A percentile compares a stretch with the other conserved stretches of the same genome.
Conservation (phyloP, 1,284 basidiomycete species). For the Rhodotorula glutinis region DNA sequence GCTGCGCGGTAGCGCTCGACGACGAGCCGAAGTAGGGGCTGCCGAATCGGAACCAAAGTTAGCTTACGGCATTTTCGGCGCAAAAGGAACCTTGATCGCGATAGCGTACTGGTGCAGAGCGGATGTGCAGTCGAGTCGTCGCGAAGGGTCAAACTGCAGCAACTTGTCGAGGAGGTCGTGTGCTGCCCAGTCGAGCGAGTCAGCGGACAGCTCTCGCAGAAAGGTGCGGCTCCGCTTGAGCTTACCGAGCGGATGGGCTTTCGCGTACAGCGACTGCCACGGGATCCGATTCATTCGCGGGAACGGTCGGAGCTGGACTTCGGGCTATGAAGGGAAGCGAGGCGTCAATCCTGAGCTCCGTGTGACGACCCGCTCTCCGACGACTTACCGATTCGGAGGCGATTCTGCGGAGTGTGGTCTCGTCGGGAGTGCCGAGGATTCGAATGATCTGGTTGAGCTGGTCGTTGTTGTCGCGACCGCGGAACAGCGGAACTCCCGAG, state of each 20-base stretch:
- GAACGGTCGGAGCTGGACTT: conserved; percentile 81
- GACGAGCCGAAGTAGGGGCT: conserved; percentile 11
- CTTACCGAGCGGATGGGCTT: conserved; percentile 81
- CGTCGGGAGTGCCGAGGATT: conserved; percentile 92
- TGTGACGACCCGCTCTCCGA: not conserved
- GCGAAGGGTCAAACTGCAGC: conserved; percentile 92
- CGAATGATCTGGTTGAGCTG: conserved; percentile 97
- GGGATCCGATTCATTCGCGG: conserved; percentile 89
- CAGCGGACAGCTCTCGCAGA: no score
- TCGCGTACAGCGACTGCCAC: conserved; percentile 82
- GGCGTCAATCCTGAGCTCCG: no score
- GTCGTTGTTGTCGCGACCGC: conserved; percentile 96
- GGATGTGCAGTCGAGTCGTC: conserved; percentile 86
- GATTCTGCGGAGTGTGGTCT: conserved; percentile 83
- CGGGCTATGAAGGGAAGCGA: conserved; percentile 60
- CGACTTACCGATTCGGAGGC: conserved; percentile 78
- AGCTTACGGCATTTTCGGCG: not conserved
- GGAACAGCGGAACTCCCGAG: conserved; percentile 91
- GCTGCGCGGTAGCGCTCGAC: conserved; percentile 2
- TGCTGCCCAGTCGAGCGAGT: not conserved
- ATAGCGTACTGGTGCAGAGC: conserved; percentile 70
- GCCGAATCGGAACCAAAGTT: not conserved
- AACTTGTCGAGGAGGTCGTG: conserved; percentile 85
- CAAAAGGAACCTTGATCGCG: not conserved
- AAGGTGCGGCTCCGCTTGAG: no score